phyloP scores from a whole-genome alignment of 129 eudicot species.

The Erigeron canadensis region DNA sequence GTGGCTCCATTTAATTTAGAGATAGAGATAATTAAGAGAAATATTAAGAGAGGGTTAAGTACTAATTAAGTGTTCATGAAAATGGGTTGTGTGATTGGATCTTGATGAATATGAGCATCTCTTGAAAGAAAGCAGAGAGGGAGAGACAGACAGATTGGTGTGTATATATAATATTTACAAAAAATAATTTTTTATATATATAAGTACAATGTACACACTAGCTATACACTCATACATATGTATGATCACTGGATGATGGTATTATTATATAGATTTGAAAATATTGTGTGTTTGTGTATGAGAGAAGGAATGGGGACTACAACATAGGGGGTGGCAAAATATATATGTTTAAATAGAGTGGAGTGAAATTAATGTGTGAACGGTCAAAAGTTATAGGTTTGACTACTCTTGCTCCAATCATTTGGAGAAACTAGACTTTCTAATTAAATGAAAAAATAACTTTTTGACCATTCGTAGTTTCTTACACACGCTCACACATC shows the following conservation, averaged over 20 bases:
- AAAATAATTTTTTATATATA: too few relatives aligned
- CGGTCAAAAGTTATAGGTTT: conserved; percentile 20
- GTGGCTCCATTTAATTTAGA: conserved; percentile 17
- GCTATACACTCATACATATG: not conserved
- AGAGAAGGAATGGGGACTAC: conserved; percentile 1
- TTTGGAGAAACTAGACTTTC: not conserved
- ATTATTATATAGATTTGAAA: conserved; percentile 7
- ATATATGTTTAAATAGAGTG: not conserved
- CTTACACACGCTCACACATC: too few relatives aligned
- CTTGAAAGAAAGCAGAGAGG: conserved; percentile 28
- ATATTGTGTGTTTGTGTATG: not conserved
- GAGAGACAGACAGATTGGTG: conserved; percentile 12
- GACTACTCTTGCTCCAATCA: conserved; percentile 22
- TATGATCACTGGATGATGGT: too few relatives aligned
- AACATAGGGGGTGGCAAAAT: not conserved
- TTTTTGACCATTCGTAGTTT: too few relatives aligned
- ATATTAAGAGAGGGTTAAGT: not conserved
- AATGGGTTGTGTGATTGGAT: conserved; percentile 47
- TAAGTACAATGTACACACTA: not conserved
- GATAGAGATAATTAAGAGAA: not conserved
- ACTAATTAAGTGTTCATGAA: conserved; percentile 14
- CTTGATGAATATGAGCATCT: conserved; percentile 42
- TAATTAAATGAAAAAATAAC: not conserved
- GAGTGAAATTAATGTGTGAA: conserved; percentile 6
- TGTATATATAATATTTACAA: conserved; percentile 7